A percentile compares a stretch with the other conserved stretches of the same genome.
Evolutionary conservation across 2,329 filamentous ascomycete species (phyloP).

Genomic region (Nemania sp.): DNA sequence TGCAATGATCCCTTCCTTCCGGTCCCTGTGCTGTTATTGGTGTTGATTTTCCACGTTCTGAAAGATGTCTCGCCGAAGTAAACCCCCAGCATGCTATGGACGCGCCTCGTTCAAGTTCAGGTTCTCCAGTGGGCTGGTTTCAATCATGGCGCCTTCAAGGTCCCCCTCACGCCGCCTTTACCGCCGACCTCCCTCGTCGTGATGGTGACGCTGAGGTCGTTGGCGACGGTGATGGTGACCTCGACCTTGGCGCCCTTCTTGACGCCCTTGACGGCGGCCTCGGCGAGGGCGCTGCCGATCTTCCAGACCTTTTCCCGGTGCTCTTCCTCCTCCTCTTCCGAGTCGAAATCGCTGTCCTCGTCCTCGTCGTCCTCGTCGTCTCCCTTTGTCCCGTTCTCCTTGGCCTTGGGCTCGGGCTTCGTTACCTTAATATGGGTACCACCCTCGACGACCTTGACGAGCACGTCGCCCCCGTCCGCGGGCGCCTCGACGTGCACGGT

Average conservation of each 20-base stretch:
- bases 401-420: slow-evolving; percentile 79
- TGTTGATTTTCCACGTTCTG: not conserved
- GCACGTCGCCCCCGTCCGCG: slow-evolving; percentile 81
- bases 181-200: slow-evolving; percentile 84
- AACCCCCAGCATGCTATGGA: too few species aligned
- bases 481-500: slow-evolving; percentile 78
- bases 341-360: slow-evolving; percentile 62
- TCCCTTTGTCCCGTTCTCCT: slow-evolving; percentile 61
- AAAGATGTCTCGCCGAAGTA: not conserved
- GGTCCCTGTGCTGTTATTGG: too few species aligned
- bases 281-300: slow-evolving; percentile 78
- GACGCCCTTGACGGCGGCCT: slow-evolving; percentile 80
- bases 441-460: slow-evolving; percentile 88
- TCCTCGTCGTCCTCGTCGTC: slow-evolving; percentile 52
- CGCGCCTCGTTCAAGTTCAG: too few species aligned
- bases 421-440: slow-evolving; percentile 90
- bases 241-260: slow-evolving; percentile 92
- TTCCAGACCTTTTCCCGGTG: slow-evolving; percentile 91
- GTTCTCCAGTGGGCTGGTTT: not conserved
- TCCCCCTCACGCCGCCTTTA: slow-evolving; percentile 80
- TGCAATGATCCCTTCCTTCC: too few species aligned
- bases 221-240: slow-evolving; percentile 85
- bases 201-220: slow-evolving; percentile 78
- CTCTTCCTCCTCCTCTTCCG: slow-evolving; percentile 82
- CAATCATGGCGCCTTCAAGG: slow-evolving; percentile 42